Base-by-base conservation (phyloP, 805 yeast species). In the Starmerella powellii region DNA sequence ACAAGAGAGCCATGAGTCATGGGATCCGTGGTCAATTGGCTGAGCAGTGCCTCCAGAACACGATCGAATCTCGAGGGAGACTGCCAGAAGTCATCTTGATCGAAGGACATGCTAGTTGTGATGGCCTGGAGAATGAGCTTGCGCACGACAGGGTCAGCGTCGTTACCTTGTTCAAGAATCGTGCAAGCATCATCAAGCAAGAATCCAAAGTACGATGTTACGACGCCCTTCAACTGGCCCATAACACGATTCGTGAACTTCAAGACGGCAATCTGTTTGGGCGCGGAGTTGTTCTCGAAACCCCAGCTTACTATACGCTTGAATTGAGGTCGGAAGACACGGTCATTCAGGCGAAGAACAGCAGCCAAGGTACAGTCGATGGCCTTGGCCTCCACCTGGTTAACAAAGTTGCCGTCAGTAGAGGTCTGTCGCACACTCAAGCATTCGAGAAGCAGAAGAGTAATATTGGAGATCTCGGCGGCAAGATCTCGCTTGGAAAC, bases 61-160 rank as follows among this genome's bases (percentile, higher is more conserved):
- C 74, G 63, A 31, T 81, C 93, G 58, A 85, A 91, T 58, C 98
- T 74, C 20, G 85, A 74, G 40, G 79, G 80, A 34, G 85, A 76
- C 45, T 81, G 79, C 99, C 99, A 91, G 65, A 83, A 91, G 56
- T 91, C 98, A 54, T 82, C 94, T 56, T 79, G 83, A 57, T 88
- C 96, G 56, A 77, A 80, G 55, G 78, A 82, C 67, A 91, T 86
- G 1, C 95, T 80, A 1, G 84, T 71, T 0, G 78, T 73, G 49
- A 91, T 64, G 0, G 95, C 77, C 49, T 73, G 77, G 40, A 86
- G 64, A 17, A 87, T 61, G 31, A 83, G 63, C 63, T 95, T 76
- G 63, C 85, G 78, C 26, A 66, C 64, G 6, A 36, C 26, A 17
- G 48, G 44, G 23, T 50, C 47, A 12, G 68, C 57, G 51, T 71